Percentiles rank a stretch among this genome's conserved stretches.
Evolutionary conservation across 768 basidiomycete genomes (phyloP).

Genomic region (Tricholoma saponaceum): DNA sequence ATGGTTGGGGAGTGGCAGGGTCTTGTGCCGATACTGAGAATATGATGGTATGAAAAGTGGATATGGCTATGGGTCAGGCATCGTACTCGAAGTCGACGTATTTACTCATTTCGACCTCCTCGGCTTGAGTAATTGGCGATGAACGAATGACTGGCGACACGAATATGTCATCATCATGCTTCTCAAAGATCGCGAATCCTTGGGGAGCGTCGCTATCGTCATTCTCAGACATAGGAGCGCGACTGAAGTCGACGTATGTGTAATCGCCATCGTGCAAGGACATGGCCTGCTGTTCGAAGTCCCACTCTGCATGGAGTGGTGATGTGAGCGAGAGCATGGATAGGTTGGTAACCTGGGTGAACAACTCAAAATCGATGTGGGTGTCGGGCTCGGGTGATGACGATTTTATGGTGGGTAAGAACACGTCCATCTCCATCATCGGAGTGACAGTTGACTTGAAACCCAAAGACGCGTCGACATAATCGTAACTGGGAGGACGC

Average conservation of each 20-base stretch:
- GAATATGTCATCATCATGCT: background rate
- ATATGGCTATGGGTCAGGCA: background rate
- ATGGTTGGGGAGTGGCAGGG: background rate
- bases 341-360: background rate
- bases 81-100: conserved; percentile 11
- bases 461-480: conserved; percentile 12
- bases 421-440: background rate
- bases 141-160: background rate
- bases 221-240: background rate
- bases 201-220: background rate
- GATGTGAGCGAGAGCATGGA: background rate
- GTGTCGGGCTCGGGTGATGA: background rate
- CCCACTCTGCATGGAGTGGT: background rate
- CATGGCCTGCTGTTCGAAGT: background rate
- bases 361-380: conserved; percentile 1
- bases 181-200: background rate
- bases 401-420: conserved; percentile 2
- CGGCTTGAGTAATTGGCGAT: background rate
- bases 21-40: background rate
- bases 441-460: conserved; percentile 3
- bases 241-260: background rate
- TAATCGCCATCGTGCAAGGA: background rate
- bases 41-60: background rate
- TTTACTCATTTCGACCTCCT: conserved; percentile 10
- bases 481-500: conserved; percentile 15